phyloP scores from a whole-genome alignment of 2,329 filamentous ascomycete genomes.

The Aureobasidium sp. region DNA sequence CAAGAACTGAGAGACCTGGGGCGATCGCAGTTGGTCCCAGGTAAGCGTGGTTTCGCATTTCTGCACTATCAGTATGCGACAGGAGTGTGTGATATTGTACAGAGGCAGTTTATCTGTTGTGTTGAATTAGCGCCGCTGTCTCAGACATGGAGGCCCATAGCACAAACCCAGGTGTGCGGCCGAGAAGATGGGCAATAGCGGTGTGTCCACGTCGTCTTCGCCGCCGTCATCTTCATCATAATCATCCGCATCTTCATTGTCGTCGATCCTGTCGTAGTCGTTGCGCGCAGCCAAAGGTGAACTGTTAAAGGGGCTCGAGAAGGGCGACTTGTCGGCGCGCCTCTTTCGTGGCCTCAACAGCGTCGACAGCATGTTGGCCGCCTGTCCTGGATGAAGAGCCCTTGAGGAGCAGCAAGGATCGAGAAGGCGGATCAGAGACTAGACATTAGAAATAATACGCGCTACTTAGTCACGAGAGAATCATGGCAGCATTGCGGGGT shows the following conservation, averaged over 20 bases:
- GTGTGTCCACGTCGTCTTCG: constrained; percentile 40
- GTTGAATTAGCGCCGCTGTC: not conserved
- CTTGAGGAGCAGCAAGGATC: not conserved
- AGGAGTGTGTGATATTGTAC: constrained; percentile 84
- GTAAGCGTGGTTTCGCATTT: constrained; percentile 86
- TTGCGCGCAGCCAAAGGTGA: constrained; percentile 25
- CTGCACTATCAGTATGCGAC: constrained; percentile 74
- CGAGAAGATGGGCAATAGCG: constrained; percentile 71
- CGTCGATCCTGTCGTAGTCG: constrained; percentile 18
- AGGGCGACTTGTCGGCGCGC: constrained; percentile 21
- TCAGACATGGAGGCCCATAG: not conserved
- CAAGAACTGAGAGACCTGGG: constrained; percentile 90
- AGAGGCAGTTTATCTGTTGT: constrained; percentile 72
- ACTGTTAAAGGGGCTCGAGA: constrained; percentile 16
- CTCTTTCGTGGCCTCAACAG: constrained; percentile 29
- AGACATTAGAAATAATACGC: constrained; percentile 7
- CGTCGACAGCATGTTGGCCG: constrained; percentile 29
- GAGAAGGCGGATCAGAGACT: not conserved
- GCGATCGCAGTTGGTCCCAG: constrained; percentile 93
- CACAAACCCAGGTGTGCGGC: constrained; percentile 63
- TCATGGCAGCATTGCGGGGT: constrained; percentile 6
- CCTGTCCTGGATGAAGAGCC: not conserved
- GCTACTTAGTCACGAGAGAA: constrained; percentile 14
- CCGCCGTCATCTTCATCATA: constrained; percentile 37
- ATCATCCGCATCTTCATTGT: constrained; percentile 31